A percentile compares a stretch with the other conserved stretches of the same genome.
Evolutionary conservation across 768 basidiomycete genomes (phyloP).

Genomic region (Mycena indigotica): DNA sequence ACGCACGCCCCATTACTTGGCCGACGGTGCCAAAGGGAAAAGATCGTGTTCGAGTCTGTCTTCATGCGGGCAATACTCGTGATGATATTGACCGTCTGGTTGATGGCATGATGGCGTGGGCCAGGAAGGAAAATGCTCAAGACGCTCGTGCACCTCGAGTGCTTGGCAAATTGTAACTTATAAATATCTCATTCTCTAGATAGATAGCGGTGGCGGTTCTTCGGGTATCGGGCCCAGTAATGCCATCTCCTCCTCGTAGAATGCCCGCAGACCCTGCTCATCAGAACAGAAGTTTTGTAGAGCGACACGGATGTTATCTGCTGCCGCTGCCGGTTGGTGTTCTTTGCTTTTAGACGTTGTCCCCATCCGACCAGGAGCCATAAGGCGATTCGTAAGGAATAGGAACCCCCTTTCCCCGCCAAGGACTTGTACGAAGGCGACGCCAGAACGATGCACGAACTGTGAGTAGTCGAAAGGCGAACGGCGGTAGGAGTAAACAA

Average conservation of each 20-base stretch:
- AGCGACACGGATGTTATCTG: conserved; percentile 61
- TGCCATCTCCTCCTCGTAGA: conserved; percentile 76
- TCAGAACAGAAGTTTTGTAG: conserved; percentile 71
- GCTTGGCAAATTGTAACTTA: conserved; percentile 18
- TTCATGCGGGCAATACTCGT: conserved; percentile 75
- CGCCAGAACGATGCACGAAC: conserved; percentile 88
- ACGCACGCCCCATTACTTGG: conserved; percentile 77
- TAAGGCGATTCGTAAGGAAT: conserved; percentile 87
- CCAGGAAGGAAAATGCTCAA: conserved; percentile 31
- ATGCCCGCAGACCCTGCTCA: conserved; percentile 49
- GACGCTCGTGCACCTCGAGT: conserved; percentile 5
- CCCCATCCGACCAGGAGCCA: conserved; percentile 69
- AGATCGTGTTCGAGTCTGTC: conserved; percentile 85
- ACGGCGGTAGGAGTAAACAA: conserved; percentile 88
- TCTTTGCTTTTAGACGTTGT: conserved; percentile 56
- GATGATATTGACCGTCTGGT: conserved; percentile 65
- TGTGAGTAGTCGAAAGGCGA: conserved; percentile 80
- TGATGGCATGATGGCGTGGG: conserved; percentile 52
- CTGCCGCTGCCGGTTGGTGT: conserved; percentile 55
- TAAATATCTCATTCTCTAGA: conserved; percentile 32
- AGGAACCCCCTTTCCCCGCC: conserved; percentile 80
- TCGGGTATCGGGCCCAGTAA: conserved; percentile 48
- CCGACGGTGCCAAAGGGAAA: conserved; percentile 89
- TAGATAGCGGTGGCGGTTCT: conserved; percentile 57
- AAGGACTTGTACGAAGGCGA: conserved; percentile 87